Evolutionary conservation across 2,329 filamentous ascomycete genomes (phyloP).

Genomic region (Atkinsonella texensis): DNA sequence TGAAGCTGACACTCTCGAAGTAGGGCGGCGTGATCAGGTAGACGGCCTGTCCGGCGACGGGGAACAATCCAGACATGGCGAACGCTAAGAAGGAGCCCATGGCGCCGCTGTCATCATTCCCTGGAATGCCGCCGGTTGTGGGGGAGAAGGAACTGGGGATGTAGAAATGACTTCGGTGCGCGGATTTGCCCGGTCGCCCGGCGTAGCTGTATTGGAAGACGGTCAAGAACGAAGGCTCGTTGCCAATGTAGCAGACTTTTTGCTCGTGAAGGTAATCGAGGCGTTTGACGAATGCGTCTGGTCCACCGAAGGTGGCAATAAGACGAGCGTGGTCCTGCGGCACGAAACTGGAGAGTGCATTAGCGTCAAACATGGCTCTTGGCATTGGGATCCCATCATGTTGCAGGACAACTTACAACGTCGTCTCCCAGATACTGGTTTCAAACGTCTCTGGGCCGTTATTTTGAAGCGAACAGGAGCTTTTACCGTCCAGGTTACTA

Average conservation of each 20-base stretch:
- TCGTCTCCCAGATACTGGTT: conserved; percentile 60
- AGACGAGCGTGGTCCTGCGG: conserved; percentile 42
- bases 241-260: conserved; percentile 54
- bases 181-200: conserved; percentile 46
- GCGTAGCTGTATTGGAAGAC: conserved; percentile 61
- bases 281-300: conserved; percentile 41
- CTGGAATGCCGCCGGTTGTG: conserved; percentile 47
- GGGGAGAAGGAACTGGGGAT: conserved; percentile 53
- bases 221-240: conserved; percentile 48
- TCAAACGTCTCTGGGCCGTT: conserved; percentile 60
- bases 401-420: conserved; percentile 36
- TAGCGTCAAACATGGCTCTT: too few species aligned
- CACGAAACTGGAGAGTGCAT: conserved; percentile 27
- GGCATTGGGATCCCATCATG: too few species aligned
- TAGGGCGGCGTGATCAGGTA: conserved; percentile 62
- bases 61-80: conserved; percentile 59
- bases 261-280: conserved; percentile 54
- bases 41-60: conserved; percentile 55
- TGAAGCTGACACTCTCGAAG: conserved; percentile 49
- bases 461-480: conserved; percentile 47
- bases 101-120: conserved; percentile 59
- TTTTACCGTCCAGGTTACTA: conserved; percentile 38
- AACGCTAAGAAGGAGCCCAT: conserved; percentile 58
- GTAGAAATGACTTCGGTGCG: conserved; percentile 47
- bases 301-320: conserved; percentile 48